These are phyloP conservation scores for Coemansia sp. DNA, from an alignment of 192 early-diverging fungal species.

Conservation along the genomic window DNA sequence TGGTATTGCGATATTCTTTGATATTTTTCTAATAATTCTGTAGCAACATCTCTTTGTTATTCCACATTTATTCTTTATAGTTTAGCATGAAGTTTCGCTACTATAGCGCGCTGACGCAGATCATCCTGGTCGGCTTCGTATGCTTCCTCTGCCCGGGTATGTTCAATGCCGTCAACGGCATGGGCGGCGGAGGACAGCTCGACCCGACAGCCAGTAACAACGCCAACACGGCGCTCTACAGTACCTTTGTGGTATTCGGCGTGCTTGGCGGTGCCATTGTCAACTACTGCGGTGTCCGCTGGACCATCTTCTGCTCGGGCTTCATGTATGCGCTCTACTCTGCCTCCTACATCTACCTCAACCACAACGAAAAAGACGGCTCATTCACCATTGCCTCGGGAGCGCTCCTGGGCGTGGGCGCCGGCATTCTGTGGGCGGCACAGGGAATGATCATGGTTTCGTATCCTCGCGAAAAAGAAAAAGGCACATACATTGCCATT, in stretches of 20 bases:
- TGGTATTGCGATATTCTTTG: no score
- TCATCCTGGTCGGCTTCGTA: constrained; percentile 67
- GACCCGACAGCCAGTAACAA: constrained; percentile 61
- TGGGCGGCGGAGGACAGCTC: constrained; percentile 67
- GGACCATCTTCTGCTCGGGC: constrained; percentile 66
- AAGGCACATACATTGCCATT: constrained; percentile 74
- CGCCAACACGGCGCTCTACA: constrained; percentile 74
- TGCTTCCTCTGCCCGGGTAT: constrained; percentile 80
- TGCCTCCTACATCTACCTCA: constrained; percentile 68
- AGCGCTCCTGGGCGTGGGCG: constrained; percentile 78
- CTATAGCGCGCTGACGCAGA: constrained; percentile 65
- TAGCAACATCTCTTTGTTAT: background rate
- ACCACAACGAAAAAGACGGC: constrained; percentile 55
- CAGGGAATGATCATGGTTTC: constrained; percentile 83
- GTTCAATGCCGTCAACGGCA: constrained; percentile 68
- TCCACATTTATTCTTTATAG: background rate
- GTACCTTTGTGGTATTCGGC: constrained; percentile 74
- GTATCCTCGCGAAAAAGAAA: constrained; percentile 77
- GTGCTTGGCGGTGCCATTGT: constrained; percentile 72
- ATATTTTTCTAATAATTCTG: background rate
- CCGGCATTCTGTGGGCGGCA: constrained; percentile 75
- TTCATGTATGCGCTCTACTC: constrained; percentile 73
- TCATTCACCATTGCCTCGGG: constrained; percentile 71
- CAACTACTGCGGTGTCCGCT: constrained; percentile 73
- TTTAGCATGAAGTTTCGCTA: constrained; percentile 31